Evolutionary conservation across 208 protist species (phyloP), one percentile per base, ranked within the genome.

Genomic region (Crithidia expoeki): DNA sequence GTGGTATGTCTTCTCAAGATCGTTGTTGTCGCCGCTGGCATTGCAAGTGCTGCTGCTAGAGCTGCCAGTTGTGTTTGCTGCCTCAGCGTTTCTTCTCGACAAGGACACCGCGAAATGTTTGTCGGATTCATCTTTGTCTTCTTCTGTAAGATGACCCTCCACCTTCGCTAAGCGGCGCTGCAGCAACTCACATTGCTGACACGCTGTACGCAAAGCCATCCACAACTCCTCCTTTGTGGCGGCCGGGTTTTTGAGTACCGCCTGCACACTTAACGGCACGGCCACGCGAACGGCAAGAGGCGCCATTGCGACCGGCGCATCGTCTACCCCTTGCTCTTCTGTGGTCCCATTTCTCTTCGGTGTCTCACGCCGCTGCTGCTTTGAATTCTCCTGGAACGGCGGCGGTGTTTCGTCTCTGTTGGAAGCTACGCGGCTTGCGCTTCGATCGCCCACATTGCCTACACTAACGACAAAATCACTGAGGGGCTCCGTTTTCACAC

Each of bases 151-250:
- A 17, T 1, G 59, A 9, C 16, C 23, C 21, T 65, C 44, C 19
- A 32, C 3, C 23, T 25, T 36, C 4, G 9, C 9, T 2, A 61
- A 11, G 1, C 23, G 19, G 2, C 17, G 50, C 51, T 69, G 63
- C 33, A 47, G 63, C 10, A 33, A 0, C 17, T 42, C 33, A 11
- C 49, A 56, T 21, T 67, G 61, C 65, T 68, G 50, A 36, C 68
- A 79, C 42, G 57, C 58, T 33, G 58, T 47, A 14, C 57, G 55
- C 47, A 80, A 42, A 12, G 74, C 66, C 30, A 32, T n/a, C 62
- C 67, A 56, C 34, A 80, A 51, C 60, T 80, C 68, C 23, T 42
- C 56, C 17, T 67, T 65, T 14, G 68, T 71, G 23, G 74, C 68
- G 3, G 40, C n/a, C 1, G 66, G n/a, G 33, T 74, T 71, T 2